A percentile compares a stretch with the other conserved stretches of the same genome.
phyloP scores from a whole-genome alignment of 495 filamentous ascomycete species.

The Daldinia caldariorum region DNA sequence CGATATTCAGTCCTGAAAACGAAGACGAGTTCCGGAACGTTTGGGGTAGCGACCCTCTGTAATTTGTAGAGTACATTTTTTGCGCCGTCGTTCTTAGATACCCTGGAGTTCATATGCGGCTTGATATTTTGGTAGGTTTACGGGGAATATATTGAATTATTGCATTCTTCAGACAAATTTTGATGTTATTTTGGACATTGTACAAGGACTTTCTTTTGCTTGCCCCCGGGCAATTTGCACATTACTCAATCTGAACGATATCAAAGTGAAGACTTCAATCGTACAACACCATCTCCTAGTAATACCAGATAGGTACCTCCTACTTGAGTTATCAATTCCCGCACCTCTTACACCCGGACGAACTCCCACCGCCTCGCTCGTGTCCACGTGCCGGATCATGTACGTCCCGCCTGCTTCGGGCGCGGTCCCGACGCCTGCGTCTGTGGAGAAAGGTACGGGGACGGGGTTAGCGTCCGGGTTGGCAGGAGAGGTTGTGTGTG shows the following conservation, averaged over 20 bases:
- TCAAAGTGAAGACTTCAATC: not conserved
- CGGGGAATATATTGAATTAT: not conserved
- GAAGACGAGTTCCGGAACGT: constrained; percentile 53
- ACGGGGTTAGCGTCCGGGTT: not conserved
- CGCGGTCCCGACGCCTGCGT: constrained; percentile 7
- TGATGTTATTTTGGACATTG: not conserved
- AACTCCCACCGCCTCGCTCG: constrained; percentile 8
- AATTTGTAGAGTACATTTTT: constrained; percentile 35
- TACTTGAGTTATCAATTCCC: not conserved
- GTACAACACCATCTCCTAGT: not conserved
- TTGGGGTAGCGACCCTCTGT: constrained; percentile 48
- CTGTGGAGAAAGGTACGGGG: not conserved
- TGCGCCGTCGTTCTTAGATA: constrained; percentile 48
- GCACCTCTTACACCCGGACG: not conserved
- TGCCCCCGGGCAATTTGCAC: not conserved
- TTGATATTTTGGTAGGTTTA: constrained; percentile 17
- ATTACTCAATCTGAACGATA: not conserved
- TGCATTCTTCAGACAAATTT: not conserved
- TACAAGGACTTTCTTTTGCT: not conserved
- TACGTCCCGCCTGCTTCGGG: constrained; percentile 13
- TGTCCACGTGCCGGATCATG: constrained; percentile 11
- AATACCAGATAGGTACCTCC: not conserved
- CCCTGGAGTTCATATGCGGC: constrained; percentile 41
- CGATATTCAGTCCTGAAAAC: constrained; percentile 41
- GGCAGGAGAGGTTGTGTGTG: not conserved